Percentiles rank a stretch among this genome's conserved stretches.
These are phyloP conservation scores for Herpetomonas samuelpessoai DNA, from an alignment of 208 protist species.

Conservation along the genomic window DNA sequence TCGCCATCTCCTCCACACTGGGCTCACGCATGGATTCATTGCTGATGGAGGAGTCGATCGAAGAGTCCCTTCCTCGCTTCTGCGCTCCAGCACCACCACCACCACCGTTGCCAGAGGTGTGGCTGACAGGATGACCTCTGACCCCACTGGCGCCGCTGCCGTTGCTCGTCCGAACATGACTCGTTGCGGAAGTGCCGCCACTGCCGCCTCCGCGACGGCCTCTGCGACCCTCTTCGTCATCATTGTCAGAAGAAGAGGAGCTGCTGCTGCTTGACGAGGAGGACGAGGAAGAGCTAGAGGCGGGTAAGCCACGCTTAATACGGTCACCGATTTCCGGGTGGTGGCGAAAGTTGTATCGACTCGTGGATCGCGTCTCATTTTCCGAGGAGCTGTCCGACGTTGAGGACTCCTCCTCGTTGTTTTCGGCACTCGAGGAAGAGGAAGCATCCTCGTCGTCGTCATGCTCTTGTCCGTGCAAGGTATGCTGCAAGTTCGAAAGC, in stretches of 20 bases:
- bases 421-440: background rate
- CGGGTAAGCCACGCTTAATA: background rate
- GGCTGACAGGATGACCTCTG: too few species aligned
- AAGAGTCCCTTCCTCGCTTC: slow-evolving; percentile 7
- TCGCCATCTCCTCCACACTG: slow-evolving; percentile 15
- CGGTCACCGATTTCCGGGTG: slow-evolving; percentile 2
- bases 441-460: slow-evolving; percentile 6
- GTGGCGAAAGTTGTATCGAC: slow-evolving; percentile 3
- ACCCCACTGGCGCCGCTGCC: too few species aligned
- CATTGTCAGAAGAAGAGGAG: background rate
- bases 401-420: background rate
- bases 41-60: slow-evolving; percentile 28
- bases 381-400: background rate
- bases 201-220: too few species aligned
- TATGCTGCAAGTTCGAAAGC: slow-evolving; percentile 36
- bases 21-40: slow-evolving; percentile 45
- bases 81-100: too few species aligned
- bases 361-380: background rate
- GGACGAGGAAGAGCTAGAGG: slow-evolving; percentile 1
- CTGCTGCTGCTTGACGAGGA: slow-evolving; percentile 6
- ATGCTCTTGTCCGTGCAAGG: slow-evolving; percentile 12
- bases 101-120: background rate
- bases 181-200: too few species aligned
- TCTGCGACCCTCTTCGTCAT: background rate
- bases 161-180: too few species aligned